Conservation (phyloP, 2,329 filamentous ascomycete species). For the Fusarium algeriense region DNA sequence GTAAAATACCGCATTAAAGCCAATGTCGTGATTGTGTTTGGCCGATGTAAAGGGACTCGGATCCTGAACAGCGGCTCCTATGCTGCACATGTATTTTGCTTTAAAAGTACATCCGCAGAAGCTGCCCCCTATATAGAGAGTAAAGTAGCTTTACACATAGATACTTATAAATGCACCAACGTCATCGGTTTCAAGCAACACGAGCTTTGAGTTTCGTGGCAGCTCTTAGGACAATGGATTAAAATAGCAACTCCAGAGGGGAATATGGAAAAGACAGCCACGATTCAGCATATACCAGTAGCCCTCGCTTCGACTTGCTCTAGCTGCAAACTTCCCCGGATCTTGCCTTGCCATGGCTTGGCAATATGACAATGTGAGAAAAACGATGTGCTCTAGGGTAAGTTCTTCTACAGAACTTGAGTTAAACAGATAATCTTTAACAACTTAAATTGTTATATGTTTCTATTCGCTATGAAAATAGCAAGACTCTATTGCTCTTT, state of each 20-base stretch:
- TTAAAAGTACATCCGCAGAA: background rate
- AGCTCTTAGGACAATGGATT: background rate
- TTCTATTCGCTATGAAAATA: too few species aligned
- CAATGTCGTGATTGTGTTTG: constrained; percentile 9
- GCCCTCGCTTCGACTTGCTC: background rate
- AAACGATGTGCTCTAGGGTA: background rate
- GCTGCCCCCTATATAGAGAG: too few species aligned
- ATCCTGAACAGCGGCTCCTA: background rate
- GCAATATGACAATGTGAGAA: background rate
- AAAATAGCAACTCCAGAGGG: constrained; percentile 12
- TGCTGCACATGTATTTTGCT: background rate
- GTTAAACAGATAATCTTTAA: background rate
- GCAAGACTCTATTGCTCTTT: too few species aligned
- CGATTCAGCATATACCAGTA: background rate
- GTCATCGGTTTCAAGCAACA: constrained; percentile 5
- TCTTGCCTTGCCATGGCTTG: background rate
- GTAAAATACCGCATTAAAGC: constrained; percentile 16
- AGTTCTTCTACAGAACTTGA: background rate
- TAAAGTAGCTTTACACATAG: background rate
- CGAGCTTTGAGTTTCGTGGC: background rate
- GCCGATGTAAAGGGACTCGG: background rate
- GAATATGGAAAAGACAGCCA: background rate
- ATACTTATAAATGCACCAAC: background rate
- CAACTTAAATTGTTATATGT: background rate
- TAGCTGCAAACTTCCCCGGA: background rate